Conservation (phyloP, 1,284 basidiomycete genomes). For the Athelia psychrophila region DNA sequence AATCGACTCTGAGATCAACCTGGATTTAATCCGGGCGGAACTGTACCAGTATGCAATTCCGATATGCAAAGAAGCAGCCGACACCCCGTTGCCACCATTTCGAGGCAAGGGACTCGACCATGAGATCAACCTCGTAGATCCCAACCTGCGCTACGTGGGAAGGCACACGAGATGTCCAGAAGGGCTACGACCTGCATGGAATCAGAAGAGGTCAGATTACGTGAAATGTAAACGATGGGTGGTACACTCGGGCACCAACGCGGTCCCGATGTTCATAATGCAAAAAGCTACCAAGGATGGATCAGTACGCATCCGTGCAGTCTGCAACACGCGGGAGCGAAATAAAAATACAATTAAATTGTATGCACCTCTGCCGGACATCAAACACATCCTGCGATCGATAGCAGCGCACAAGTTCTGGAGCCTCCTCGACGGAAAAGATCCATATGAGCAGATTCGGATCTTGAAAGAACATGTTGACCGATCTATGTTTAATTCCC, state of each 20-base stretch:
- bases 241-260: not conserved
- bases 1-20: too few species aligned
- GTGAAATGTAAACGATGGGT: not conserved
- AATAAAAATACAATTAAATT: not conserved
- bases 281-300: not conserved
- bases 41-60: not conserved
- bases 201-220: not conserved
- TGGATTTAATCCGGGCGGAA: not conserved
- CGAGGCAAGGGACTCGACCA: not conserved
- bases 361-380: not conserved
- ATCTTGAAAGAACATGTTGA: slow-evolving; percentile 23
- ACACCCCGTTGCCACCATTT: not conserved
- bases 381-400: not conserved
- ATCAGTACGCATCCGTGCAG: not conserved
- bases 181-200: not conserved
- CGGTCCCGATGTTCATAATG: not conserved
- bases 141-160: not conserved
- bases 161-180: not conserved
- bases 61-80: not conserved
- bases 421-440: slow-evolving; percentile 23
- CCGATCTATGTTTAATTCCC: slow-evolving; percentile 22
- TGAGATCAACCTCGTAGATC: not conserved
- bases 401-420: slow-evolving; percentile 12
- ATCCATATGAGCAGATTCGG: slow-evolving; percentile 33
- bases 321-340: not conserved